Base-by-base conservation (phyloP, 108 stramenopile genomes). In the Nitzschia putrida region DNA sequence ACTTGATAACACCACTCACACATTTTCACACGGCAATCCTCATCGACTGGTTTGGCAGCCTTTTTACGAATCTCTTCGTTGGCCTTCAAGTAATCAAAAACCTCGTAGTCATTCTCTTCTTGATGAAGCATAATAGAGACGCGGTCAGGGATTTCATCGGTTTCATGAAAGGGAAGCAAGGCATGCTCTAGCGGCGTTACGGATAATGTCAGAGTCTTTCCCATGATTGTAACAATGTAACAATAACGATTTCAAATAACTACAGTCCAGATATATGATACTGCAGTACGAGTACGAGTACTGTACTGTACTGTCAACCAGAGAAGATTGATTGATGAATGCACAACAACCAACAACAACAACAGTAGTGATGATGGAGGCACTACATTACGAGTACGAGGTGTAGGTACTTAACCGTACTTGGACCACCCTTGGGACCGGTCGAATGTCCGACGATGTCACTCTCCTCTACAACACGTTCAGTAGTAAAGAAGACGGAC, bases 21-120 rank as follows among this genome's bases (percentile, higher is more conserved):
- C 88, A 92, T 92, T 69, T 87, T 87, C 12, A 79, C 81, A 8
- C 88, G 85, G 53, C 91, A 92, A 60, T 80, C 78, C 56, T 73
- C 78, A 56, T 85, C 78, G 25, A 80, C 81, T 2, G 81, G 81
- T 50, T 85, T 81, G 58, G 71, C 68, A 2, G 74, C 69, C 49
- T 64, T 55, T 53, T 66, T 71, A 40, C 69, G 77, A n/a, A 69
- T 52, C 12, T 70, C 59, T 38, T 54, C 73, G 50, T 72, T 74
- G n/a, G 71, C 72, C 25, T 61, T 56, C 16, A 87, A 53, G 66
- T 87, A 87, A 69, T 87, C 86, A 11, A 61, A 39, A 18, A 76
- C 77, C 26, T 53, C 23, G 55, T 87, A 83, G 5, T 73, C 73
- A 6, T 65, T 68, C 47, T 80, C 69, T 56, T 87, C 86, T 64